Evolutionary conservation across 2,329 filamentous ascomycete species (phyloP).

Genomic region (Aspergillus tamarii): DNA sequence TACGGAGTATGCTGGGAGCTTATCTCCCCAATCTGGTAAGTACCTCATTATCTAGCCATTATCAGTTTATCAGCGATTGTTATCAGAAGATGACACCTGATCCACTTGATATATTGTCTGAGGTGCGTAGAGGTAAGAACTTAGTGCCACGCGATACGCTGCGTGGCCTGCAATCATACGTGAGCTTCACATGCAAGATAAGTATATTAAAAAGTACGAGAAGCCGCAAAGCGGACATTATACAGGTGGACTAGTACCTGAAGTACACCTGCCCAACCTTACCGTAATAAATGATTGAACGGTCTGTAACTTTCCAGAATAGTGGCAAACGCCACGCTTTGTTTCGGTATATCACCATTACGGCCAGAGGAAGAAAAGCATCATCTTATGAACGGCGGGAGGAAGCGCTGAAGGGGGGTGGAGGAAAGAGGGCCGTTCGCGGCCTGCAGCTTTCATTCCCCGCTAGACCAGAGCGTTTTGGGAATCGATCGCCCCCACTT

Average conservation of each 20-base stretch:
- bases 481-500: neutral
- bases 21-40: neutral
- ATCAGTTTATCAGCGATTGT: slow-evolving; percentile 3
- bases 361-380: neutral
- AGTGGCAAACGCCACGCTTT: neutral
- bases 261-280: neutral
- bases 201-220: neutral
- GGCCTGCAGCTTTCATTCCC: neutral
- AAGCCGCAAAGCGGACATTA: neutral
- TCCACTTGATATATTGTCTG: neutral
- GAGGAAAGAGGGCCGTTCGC: slow-evolving; percentile 1
- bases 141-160: neutral
- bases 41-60: neutral
- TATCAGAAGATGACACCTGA: neutral
- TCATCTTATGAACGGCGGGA: neutral
- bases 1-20: neutral
- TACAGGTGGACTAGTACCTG: neutral
- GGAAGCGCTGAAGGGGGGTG: neutral
- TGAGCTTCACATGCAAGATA: neutral
- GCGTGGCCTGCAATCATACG: neutral
- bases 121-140: neutral
- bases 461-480: neutral
- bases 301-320: neutral
- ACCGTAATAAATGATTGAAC: neutral
- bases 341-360: neutral